These are phyloP conservation scores for Irpex sp. DNA, from an alignment of 1,284 basidiomycete genomes.

Conservation along the genomic window DNA sequence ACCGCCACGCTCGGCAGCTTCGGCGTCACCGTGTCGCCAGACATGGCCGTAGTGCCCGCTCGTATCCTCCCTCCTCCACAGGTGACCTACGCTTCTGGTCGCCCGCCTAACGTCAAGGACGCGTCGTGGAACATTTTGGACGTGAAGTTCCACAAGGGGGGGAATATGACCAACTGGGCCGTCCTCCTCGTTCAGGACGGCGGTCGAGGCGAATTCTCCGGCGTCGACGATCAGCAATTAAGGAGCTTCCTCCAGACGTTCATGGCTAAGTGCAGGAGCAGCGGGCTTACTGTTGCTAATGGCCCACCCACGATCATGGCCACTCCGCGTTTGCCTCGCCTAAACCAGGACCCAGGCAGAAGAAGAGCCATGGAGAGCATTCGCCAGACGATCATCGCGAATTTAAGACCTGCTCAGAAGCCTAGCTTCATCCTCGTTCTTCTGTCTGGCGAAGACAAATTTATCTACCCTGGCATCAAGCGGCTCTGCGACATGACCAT, in stretches of 20 bases:
- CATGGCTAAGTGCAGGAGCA: slow-evolving; percentile 42
- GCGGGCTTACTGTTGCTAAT: slow-evolving; percentile 46
- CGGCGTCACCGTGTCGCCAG: slow-evolving; percentile 44
- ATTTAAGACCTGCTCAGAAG: slow-evolving; percentile 28
- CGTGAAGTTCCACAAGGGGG: slow-evolving; percentile 58
- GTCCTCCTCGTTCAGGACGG: slow-evolving; percentile 54
- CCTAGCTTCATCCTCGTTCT: slow-evolving; percentile 63
- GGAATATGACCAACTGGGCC: slow-evolving; percentile 49
- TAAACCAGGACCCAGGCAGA: slow-evolving; percentile 38
- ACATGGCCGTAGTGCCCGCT: slow-evolving; percentile 61
- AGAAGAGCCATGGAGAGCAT: slow-evolving; percentile 38
- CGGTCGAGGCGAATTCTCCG: slow-evolving; percentile 32
- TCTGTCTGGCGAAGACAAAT: slow-evolving; percentile 59
- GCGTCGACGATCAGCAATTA: slow-evolving; percentile 39
- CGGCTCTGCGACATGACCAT: slow-evolving; percentile 65
- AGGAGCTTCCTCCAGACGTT: slow-evolving; percentile 44
- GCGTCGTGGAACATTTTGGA: slow-evolving; percentile 73
- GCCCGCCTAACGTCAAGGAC: slow-evolving; percentile 38
- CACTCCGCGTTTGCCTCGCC: slow-evolving; percentile 23
- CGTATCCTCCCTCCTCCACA: slow-evolving; percentile 57
- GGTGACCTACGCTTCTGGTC: slow-evolving; percentile 48
- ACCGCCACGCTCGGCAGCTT: slow-evolving; percentile 42
- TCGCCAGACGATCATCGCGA: slow-evolving; percentile 31
- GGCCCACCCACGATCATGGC: slow-evolving; percentile 36
- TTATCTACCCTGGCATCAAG: slow-evolving; percentile 73